phyloP scores from a whole-genome alignment of 768 basidiomycete species.

The Gyrodon lividus region DNA sequence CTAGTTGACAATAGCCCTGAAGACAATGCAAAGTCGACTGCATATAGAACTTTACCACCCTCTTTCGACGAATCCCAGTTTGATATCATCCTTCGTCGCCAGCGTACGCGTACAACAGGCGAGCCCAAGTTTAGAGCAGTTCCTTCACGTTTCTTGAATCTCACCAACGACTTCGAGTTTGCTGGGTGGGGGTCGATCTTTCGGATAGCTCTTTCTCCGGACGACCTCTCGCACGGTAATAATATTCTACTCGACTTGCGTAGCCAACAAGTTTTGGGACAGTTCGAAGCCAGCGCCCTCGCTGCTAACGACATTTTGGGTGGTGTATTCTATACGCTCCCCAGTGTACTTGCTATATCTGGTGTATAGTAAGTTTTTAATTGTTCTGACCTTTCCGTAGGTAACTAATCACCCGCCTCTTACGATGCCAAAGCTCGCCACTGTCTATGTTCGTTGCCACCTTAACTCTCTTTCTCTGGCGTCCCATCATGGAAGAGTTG shows the following conservation, averaged over 20 bases:
- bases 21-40: background rate
- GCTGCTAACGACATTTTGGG: conserved; percentile 69
- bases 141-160: conserved; percentile 62
- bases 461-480: conserved; percentile 64
- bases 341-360: conserved; percentile 58
- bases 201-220: conserved; percentile 42
- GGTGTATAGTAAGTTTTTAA: conserved; percentile 57
- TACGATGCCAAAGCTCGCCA: conserved; percentile 50
- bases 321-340: conserved; percentile 68
- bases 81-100: conserved; percentile 59
- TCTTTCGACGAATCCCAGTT: conserved; percentile 50
- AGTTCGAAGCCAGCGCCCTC: conserved; percentile 62
- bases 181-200: conserved; percentile 65
- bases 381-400: background rate
- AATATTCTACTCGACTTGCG: conserved; percentile 29
- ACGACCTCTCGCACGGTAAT: conserved; percentile 41
- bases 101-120: conserved; percentile 47
- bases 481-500: conserved; percentile 73
- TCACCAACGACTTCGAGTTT: conserved; percentile 67
- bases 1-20: background rate
- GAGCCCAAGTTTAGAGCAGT: conserved; percentile 37
- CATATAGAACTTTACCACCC: conserved; percentile 30
- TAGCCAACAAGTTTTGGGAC: conserved; percentile 50
- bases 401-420: background rate
- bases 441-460: conserved; percentile 66